Evolutionary conservation across 208 protist genomes (phyloP).

Genomic region (Crithidia mellificae): DNA sequence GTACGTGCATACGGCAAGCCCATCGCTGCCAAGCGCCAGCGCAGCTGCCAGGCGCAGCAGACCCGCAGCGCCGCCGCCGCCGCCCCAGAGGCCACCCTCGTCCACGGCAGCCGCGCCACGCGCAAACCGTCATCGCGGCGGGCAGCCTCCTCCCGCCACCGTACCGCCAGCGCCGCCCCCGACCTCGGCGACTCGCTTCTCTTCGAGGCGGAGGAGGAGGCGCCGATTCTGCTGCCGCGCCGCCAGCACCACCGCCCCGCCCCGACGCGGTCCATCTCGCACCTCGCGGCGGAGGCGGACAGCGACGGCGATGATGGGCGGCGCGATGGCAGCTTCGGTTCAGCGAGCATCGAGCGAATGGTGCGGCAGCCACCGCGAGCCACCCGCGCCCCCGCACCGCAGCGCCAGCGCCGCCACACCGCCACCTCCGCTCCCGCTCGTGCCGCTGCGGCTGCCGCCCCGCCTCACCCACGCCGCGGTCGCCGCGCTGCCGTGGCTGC

Average conservation of each 20-base stretch:
- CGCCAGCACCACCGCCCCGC: conserved; percentile 37
- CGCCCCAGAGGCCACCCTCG: conserved; percentile 16
- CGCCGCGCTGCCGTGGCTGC: neutral
- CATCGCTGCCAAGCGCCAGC: conserved; percentile 16
- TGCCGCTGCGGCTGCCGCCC: neutral
- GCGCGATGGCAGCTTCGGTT: too few species aligned
- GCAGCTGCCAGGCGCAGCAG: conserved; percentile 27
- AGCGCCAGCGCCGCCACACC: conserved; percentile 9
- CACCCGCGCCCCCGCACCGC: conserved; percentile 24
- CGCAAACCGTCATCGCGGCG: conserved; percentile 24
- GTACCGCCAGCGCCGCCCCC: conserved; percentile 41
- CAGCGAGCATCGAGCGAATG: conserved; percentile 35
- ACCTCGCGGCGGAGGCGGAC: conserved; percentile 41
- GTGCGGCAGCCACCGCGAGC: conserved; percentile 41
- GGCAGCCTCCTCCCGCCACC: conserved; percentile 25
- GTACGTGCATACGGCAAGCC: neutral
- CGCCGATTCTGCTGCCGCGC: conserved; percentile 73
- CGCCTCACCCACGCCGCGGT: too few species aligned
- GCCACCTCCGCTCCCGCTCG: conserved; percentile 1
- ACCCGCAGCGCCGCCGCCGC: conserved; percentile 19
- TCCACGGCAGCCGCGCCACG: neutral
- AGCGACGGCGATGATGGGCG: conserved; percentile 34
- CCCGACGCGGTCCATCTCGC: conserved; percentile 62
- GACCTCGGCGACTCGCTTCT: conserved; percentile 61
- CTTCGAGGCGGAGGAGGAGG: conserved; percentile 63